phyloP scores from a whole-genome alignment of 441 rosid genomes.

The Arabidopsis lyrata region DNA sequence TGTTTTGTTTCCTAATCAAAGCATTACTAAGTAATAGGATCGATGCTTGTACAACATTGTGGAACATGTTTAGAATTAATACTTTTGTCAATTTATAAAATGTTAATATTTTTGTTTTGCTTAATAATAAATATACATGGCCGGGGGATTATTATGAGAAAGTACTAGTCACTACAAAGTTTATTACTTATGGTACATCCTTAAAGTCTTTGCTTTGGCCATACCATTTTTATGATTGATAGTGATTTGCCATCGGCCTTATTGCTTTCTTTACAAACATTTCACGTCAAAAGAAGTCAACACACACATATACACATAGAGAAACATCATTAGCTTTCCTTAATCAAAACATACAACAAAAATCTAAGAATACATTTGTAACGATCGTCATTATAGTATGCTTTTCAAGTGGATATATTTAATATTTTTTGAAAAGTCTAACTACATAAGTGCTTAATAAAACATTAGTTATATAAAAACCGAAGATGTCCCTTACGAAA shows the following conservation, averaged over 20 bases:
- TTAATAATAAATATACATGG: conserved; percentile 18
- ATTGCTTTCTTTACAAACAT: conserved; percentile 44
- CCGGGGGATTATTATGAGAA: conserved; percentile 35
- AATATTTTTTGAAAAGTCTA: neutral
- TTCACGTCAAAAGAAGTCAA: conserved; percentile 39
- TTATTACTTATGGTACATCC: conserved; percentile 38
- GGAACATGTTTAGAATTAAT: neutral
- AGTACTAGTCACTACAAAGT: conserved; percentile 36
- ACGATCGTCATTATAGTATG: neutral
- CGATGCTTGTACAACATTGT: conserved; percentile 24
- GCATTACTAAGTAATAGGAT: conserved; percentile 11
- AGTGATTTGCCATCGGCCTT: conserved; percentile 33
- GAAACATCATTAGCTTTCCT: conserved; percentile 34
- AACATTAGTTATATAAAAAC: conserved; percentile 1
- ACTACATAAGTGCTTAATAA: neutral
- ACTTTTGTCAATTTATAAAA: conserved; percentile 9
- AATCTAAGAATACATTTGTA: conserved; percentile 3
- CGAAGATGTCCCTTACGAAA: neutral
- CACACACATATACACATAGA: conserved; percentile 5
- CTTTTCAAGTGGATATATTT: conserved; percentile 16
- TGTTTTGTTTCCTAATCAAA: conserved; percentile 1
- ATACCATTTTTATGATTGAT: conserved; percentile 42
- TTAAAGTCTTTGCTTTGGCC: conserved; percentile 45
- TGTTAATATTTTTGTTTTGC: conserved; percentile 25
- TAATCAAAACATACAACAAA: conserved; percentile 35